Evolutionary conservation across 192 early-diverging fungal species (phyloP), one percentile per base, ranked within the genome.

Genomic region (Kickxella alabastrina): DNA sequence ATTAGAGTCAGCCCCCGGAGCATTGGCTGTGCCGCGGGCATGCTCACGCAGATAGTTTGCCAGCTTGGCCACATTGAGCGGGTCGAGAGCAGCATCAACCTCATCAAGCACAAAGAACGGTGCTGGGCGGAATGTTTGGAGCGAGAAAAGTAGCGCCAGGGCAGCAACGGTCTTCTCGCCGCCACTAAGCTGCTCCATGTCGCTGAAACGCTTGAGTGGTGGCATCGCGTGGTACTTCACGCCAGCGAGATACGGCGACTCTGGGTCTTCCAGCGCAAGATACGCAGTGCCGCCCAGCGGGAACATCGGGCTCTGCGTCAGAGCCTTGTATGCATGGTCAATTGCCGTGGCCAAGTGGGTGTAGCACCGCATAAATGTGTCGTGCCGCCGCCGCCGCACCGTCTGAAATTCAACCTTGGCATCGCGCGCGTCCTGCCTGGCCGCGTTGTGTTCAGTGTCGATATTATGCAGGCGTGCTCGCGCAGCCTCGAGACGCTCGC

Each of bases 21-120:
- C 26, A 18, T 49, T 40, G 44, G 54, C 19, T 15, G 43, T 23
- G n/a, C 32, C 24, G 34, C 62, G 61, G 9, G 73, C 65, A 52
- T 92, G 85, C 51, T 85, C 80, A 24, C 87, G 83, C 48, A 99
- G 83, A 62, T 98, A 99, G 49, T 84, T 82, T 1, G 92, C 90
- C 32, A 99, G 88, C 67, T 88, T 87, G 21, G 87, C 81, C 7
- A 99, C 97, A 53, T 99, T 99, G 43, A 92, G 83, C 68, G 93
- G 92, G 63, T 99, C 97, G 12, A 99, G 78, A 2, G 97, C 97
- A 4, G 97, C 97, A 69, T 99, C 97, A 8, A 99, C 93, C 74
- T 99, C 97, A 62, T 99, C 97, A 27, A 99, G 79, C 10, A 99
- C 92, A 87, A 99, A 99, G 78, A 99, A 99, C 3, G 97, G 97